phyloP scores from a whole-genome alignment of 345 rosid genomes.

The Aquilaria sinensis region DNA sequence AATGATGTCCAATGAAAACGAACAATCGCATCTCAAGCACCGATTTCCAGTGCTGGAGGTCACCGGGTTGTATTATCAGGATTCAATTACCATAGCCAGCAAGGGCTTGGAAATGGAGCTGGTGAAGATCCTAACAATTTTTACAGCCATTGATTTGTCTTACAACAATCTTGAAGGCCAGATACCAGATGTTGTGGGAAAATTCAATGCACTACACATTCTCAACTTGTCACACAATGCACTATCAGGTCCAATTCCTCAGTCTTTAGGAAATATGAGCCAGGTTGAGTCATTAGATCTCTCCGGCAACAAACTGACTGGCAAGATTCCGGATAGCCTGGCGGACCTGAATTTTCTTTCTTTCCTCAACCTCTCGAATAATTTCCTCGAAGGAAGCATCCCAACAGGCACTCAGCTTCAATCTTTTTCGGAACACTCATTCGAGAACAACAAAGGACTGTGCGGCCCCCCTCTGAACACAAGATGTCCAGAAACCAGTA shows the following conservation, averaged over 20 bases:
- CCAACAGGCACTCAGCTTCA: conserved; percentile 19
- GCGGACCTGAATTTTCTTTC: conserved; percentile 24
- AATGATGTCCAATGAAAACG: conserved; percentile 23
- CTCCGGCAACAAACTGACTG: conserved; percentile 17
- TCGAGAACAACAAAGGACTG: conserved; percentile 17
- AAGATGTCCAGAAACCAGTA: not conserved
- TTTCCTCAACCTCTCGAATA: conserved; percentile 28
- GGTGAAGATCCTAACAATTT: conserved; percentile 33
- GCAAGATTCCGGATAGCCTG: conserved; percentile 22
- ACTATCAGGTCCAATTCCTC: conserved; percentile 21
- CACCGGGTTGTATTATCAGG: conserved; percentile 22
- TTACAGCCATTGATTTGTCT: conserved; percentile 35
- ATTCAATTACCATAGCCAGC: conserved; percentile 27
- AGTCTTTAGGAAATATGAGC: conserved; percentile 17
- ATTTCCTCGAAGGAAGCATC: conserved; percentile 21
- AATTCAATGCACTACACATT: conserved; percentile 10
- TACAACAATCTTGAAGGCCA: conserved; percentile 21
- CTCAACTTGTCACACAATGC: conserved; percentile 33
- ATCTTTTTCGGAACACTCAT: conserved; percentile 20
- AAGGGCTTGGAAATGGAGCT: conserved; percentile 38
- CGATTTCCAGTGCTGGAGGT: conserved; percentile 6
- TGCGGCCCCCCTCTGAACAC: conserved; percentile 19
- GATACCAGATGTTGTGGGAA: conserved; percentile 21
- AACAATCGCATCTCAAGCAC: conserved; percentile 2
- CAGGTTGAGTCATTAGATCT: conserved; percentile 34